Evolutionary conservation across 257 asterid genomes (phyloP), one percentile per base, ranked within the genome.

Genomic region (Gentiana macrophylla): DNA sequence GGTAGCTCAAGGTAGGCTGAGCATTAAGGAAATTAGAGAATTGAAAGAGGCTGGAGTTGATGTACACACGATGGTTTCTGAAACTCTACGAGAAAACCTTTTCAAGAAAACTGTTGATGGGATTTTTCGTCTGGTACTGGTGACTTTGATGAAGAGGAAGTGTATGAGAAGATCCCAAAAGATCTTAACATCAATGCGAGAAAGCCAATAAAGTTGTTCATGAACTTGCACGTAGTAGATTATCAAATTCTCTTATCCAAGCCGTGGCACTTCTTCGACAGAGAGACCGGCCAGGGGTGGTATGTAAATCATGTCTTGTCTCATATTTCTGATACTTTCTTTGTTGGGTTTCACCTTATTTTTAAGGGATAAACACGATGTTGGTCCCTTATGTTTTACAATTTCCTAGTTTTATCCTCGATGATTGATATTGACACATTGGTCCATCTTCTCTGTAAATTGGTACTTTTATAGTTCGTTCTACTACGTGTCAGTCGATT

Each of bases 61-160:
- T 54, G 79, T 88, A 6, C 89, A 83, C 57, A 73, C 70, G 62
- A 81, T 92, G 99, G 64, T 92, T 50, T 80, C 97, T 37, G 85
- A 50, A 62, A 82, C 86, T 52, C 73, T 92, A 72, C 81, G 97
- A 4, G 87, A 83, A 72, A 86, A 79, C 67, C 94, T 92, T 58
- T 88, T 75, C 68, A 88, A 86, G n/a, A 87, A 83, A 74, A 78
- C 84, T 1, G 62, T 88, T 2, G 95, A 77, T 54, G 79, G 72
- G 35, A 76, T 88, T 37, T 82, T 92, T 85, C 99, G 4, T 83
- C 97, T 11, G 99, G 97, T 45, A 92, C 97, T 36, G 99, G 99
- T 43, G 99, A 88, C 65, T 92, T 92, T 55, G 87, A 88, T 6
- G 81, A 68, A 49, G 95, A 79, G 73, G 99, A 92, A 71, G 89